A percentile compares a stretch with the other conserved stretches of the same genome.
phyloP scores from a whole-genome alignment of 139 green algal species.

The Chlorokybus atmophyticus region DNA sequence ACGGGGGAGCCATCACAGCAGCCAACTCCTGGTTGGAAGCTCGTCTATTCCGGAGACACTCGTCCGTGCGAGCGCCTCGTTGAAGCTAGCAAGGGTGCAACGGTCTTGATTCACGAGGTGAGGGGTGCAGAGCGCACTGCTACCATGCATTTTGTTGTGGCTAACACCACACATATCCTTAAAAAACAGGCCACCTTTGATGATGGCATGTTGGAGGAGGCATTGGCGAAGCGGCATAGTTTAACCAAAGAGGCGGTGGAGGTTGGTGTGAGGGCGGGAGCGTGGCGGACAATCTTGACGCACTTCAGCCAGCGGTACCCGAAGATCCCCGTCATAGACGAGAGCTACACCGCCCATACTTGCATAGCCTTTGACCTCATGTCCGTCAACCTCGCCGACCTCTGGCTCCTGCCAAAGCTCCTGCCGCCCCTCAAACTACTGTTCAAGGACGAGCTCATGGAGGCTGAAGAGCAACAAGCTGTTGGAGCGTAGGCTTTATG shows the following conservation, averaged over 20 bases:
- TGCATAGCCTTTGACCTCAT: conserved; percentile 93
- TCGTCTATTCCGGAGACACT: conserved; percentile 86
- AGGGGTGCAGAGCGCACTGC: conserved; percentile 13
- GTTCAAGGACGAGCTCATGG: conserved; percentile 48
- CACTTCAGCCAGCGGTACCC: conserved; percentile 84
- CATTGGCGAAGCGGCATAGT: conserved; percentile 74
- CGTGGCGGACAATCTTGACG: conserved; percentile 83
- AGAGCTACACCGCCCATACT: conserved; percentile 27
- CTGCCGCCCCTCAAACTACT: conserved; percentile 42
- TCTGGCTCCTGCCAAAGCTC: conserved; percentile 43
- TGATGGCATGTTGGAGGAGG: conserved; percentile 66
- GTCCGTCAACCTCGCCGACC: conserved; percentile 65
- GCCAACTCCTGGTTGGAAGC: conserved; percentile 8
- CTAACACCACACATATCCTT: too few relatives aligned
- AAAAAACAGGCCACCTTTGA: conserved; percentile 92
- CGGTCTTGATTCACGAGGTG: conserved; percentile 84
- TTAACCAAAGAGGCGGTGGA: conserved; percentile 71
- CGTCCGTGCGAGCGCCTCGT: conserved; percentile 55
- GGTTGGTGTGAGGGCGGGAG: conserved; percentile 45
- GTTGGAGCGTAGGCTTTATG: too few relatives aligned
- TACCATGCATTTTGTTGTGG: too few relatives aligned
- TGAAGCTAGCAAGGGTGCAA: conserved; percentile 55
- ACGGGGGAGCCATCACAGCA: neutral
- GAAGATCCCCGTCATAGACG: conserved; percentile 34
- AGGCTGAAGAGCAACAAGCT: too few relatives aligned